Conservation (phyloP, 176 grass and related monocot species). For the Leersia perrieri region DNA sequence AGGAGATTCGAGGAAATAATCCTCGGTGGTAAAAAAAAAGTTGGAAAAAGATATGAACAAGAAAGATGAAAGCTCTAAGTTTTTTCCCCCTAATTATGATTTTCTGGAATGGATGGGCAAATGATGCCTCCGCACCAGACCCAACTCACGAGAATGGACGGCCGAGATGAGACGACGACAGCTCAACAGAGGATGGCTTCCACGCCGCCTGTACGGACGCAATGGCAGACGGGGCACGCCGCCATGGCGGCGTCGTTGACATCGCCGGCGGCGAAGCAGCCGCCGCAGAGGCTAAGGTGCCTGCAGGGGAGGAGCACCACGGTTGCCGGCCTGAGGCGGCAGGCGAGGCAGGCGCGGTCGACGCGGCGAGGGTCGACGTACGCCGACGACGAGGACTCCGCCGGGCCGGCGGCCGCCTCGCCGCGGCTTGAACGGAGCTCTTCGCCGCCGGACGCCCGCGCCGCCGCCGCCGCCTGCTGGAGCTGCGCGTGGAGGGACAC, state of each 20-base stretch:
- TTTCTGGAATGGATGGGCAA: background rate
- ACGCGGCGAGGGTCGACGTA: slow-evolving; percentile 57
- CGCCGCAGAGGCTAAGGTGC: slow-evolving; percentile 72
- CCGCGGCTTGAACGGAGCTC: slow-evolving; percentile 13
- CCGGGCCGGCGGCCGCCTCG: slow-evolving; percentile 25
- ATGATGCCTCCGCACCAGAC: slow-evolving; percentile 14
- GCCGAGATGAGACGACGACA: background rate
- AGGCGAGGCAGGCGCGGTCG: slow-evolving; percentile 53
- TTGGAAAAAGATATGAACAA: slow-evolving; percentile 28
- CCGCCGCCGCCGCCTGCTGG: slow-evolving; percentile 56
- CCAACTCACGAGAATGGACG: slow-evolving; percentile 19
- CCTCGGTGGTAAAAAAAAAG: background rate
- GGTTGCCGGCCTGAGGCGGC: slow-evolving; percentile 41
- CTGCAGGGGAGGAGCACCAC: slow-evolving; percentile 80
- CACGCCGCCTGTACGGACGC: slow-evolving; percentile 72
- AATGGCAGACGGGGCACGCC: slow-evolving; percentile 76
- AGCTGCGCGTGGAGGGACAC: slow-evolving; percentile 73
- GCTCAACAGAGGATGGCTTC: slow-evolving; percentile 64
- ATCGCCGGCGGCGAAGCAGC: slow-evolving; percentile 52
- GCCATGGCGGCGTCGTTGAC: slow-evolving; percentile 36
- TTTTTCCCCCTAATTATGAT: slow-evolving; percentile 7
- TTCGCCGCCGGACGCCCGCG: slow-evolving; percentile 18
- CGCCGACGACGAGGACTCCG: slow-evolving; percentile 50
- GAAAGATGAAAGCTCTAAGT: slow-evolving; percentile 4
- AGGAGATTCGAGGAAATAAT: slow-evolving; percentile 21